Evolutionary conservation across 495 filamentous ascomycete genomes (phyloP).

Genomic region (Penicillium waksmanii): DNA sequence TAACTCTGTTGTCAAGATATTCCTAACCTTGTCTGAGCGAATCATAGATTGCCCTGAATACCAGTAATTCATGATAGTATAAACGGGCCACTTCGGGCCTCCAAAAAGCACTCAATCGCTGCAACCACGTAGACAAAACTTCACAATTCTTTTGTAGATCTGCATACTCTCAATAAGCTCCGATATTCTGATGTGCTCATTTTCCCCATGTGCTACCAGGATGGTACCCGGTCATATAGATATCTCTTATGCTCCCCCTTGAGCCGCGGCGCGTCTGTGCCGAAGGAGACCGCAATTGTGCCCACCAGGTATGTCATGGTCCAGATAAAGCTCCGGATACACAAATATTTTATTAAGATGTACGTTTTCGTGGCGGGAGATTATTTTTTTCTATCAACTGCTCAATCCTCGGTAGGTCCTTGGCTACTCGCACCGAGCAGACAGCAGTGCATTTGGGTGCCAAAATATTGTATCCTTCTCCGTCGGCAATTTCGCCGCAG

Average conservation of each 20-base stretch:
- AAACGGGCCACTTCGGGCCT: no score
- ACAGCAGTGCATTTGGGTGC: slow-evolving; percentile 24
- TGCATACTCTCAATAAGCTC: slow-evolving; percentile 68
- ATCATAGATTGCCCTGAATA: no score
- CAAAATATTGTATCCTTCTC: slow-evolving; percentile 27
- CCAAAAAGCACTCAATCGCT: neutral
- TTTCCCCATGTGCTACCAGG: slow-evolving; percentile 74
- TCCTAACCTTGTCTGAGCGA: no score
- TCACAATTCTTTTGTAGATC: slow-evolving; percentile 56
- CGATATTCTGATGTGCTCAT: slow-evolving; percentile 68
- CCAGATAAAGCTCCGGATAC: slow-evolving; percentile 30
- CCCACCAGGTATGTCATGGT: slow-evolving; percentile 77
- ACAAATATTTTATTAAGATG: slow-evolving; percentile 22
- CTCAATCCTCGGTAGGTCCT: slow-evolving; percentile 23
- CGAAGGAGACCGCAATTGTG: slow-evolving; percentile 71
- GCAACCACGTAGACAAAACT: neutral
- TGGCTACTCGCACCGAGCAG: slow-evolving; percentile 27
- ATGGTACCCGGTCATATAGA: slow-evolving; percentile 79
- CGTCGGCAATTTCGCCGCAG: slow-evolving; percentile 24
- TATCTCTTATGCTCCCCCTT: slow-evolving; percentile 65
- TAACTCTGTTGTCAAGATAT: no score
- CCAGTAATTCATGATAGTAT: no score
- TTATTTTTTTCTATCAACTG: slow-evolving; percentile 20
- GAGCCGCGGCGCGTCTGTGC: slow-evolving; percentile 70
- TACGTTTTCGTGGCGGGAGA: slow-evolving; percentile 17